Conservation (phyloP, 805 yeast genomes). For the Saccharomycopsis fibuligera region DNA sequence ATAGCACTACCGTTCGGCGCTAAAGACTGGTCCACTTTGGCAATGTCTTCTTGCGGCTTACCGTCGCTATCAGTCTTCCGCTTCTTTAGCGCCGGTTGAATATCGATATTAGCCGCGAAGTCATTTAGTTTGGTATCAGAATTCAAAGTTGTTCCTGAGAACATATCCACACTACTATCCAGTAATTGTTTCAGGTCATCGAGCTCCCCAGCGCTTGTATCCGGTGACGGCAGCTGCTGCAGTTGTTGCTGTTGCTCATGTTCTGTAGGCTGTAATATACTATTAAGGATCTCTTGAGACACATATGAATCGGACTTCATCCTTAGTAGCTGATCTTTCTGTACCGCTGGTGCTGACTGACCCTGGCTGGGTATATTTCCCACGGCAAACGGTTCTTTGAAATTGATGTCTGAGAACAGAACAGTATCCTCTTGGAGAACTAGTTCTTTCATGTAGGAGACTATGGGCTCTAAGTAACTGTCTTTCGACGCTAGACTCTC, state of each 20-base stretch:
- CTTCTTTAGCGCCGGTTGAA: constrained; percentile 1
- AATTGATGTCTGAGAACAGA: constrained; percentile 8
- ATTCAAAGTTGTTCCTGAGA: neutral
- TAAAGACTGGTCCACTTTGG: too few relatives aligned
- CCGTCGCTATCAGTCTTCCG: neutral
- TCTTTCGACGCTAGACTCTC: constrained; percentile 18
- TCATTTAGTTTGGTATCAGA: too few relatives aligned
- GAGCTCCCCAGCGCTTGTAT: too few relatives aligned
- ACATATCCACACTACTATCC: neutral
- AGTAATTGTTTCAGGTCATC: neutral
- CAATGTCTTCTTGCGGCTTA: neutral
- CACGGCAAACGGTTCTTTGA: constrained; percentile 13
- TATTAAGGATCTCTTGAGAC: neutral
- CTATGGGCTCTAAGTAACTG: constrained; percentile 4
- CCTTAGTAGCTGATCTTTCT: neutral
- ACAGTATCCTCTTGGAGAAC: constrained; percentile 4
- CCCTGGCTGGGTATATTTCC: neutral
- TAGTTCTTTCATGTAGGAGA: constrained; percentile 17
- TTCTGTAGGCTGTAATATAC: neutral
- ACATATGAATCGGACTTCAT: neutral
- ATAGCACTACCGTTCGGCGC: too few relatives aligned
- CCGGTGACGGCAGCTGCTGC: too few relatives aligned
- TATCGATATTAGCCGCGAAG: neutral
- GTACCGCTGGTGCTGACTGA: neutral
- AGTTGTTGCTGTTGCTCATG: neutral